Evolutionary conservation across 1,139 yeast species (phyloP).

Genomic region (Yamadazyma aaseri): DNA sequence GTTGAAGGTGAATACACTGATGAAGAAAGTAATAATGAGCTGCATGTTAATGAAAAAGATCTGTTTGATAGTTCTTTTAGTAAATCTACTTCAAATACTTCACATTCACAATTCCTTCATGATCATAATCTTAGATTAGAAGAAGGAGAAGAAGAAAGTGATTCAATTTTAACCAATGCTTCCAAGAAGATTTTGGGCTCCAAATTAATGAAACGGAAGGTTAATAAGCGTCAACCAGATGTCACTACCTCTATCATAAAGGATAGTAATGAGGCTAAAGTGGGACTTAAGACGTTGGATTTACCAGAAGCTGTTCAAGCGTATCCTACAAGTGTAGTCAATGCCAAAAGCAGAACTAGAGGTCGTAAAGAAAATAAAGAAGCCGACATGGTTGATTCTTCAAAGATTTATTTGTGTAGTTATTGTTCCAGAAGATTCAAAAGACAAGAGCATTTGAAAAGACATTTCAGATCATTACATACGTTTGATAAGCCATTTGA

Average conservation of each 20-base stretch:
- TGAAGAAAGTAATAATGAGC: conserved; percentile 6
- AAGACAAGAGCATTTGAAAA: conserved; percentile 75
- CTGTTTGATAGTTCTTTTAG: conserved; percentile 18
- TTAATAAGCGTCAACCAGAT: conserved; percentile 19
- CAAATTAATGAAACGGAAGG: conserved; percentile 25
- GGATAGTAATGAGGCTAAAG: conserved; percentile 40
- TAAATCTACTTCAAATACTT: conserved; percentile 22
- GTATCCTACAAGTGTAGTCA: conserved; percentile 33
- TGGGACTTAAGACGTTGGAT: conserved; percentile 41
- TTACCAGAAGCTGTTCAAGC: conserved; percentile 43
- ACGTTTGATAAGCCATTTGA: conserved; percentile 75
- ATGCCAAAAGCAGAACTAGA: conserved; percentile 37
- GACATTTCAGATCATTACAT: conserved; percentile 73
- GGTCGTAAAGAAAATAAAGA: conserved; percentile 49
- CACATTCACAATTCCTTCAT: conserved; percentile 13
- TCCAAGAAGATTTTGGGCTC: conserved; percentile 43
- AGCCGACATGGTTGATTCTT: conserved; percentile 42
- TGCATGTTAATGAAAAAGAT: conserved; percentile 6
- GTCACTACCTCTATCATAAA: conserved; percentile 23
- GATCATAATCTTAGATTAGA: conserved; percentile 2
- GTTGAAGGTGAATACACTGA: conserved; percentile 12
- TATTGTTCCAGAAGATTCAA: conserved; percentile 64
- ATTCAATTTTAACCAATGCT: conserved; percentile 29
- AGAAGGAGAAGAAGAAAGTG: conserved; percentile 3
- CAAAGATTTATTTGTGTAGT: conserved; percentile 44